Conservation (phyloP, 1,139 yeast species). For the Debaryomycetaceae sp. region DNA sequence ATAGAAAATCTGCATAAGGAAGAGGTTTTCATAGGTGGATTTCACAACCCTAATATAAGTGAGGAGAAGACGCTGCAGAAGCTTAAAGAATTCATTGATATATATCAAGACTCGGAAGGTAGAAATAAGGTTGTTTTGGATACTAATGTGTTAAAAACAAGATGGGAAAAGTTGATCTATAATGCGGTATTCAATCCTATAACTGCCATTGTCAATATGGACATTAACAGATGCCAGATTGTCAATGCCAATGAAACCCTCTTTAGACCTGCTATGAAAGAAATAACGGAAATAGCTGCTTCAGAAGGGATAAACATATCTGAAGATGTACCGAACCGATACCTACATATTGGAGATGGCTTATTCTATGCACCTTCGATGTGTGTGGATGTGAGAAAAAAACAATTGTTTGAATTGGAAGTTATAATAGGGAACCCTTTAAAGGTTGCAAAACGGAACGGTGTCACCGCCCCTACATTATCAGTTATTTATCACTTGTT, state of each 20-base stretch:
- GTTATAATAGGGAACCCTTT: constrained; percentile 72
- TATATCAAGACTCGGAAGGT: constrained; percentile 43
- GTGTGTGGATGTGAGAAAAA: constrained; percentile 68
- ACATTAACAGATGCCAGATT: constrained; percentile 57
- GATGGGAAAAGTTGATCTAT: constrained; percentile 75
- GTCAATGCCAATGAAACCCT: constrained; percentile 49
- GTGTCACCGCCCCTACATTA: constrained; percentile 58
- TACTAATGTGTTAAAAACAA: constrained; percentile 45
- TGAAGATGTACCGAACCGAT: constrained; percentile 39
- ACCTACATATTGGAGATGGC: constrained; percentile 61
- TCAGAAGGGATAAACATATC: constrained; percentile 57
- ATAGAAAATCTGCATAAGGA: constrained; percentile 56
- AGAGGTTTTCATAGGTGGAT: constrained; percentile 52
- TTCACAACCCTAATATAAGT: constrained; percentile 18
- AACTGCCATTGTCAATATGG: constrained; percentile 49
- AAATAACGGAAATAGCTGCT: constrained; percentile 58
- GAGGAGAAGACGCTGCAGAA: constrained; percentile 17
- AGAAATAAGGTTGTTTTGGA: constrained; percentile 45
- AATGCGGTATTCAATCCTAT: constrained; percentile 66
- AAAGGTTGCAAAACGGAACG: constrained; percentile 51
- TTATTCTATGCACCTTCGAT: constrained; percentile 67
- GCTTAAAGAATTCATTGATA: constrained; percentile 41
- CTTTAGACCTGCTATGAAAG: constrained; percentile 63
- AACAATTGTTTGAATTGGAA: constrained; percentile 68
- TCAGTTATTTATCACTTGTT: constrained; percentile 54